Evolutionary conservation across 1,139 yeast genomes (phyloP), one percentile per base, ranked within the genome.

Genomic region (Yamadazyma epiphylla): DNA sequence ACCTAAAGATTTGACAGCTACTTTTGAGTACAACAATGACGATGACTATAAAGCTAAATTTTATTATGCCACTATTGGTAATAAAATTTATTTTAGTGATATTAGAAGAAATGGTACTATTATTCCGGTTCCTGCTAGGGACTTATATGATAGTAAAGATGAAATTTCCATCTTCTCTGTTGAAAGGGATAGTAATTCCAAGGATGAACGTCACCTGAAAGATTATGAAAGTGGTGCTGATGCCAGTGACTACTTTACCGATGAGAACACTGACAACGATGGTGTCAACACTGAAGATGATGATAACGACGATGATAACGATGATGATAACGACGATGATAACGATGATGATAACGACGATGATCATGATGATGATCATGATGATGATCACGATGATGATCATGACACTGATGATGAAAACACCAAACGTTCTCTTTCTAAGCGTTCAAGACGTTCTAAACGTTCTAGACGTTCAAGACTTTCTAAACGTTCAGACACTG

Each of bases 111-210:
- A 24, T 8, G 38, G 38, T 25, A 26, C 11, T 5, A 19, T 14
- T 6, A 36, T 36, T 24, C 27, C 40, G n/a, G 29, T 36, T 26
- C 40, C 40, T 10, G 37, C 36, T 8, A 27, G 22, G 17, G 25
- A 27, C 9, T 34, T 36, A 17, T 23, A 27, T 26, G 16, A 28
- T 6, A 16, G 20, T 13, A 15, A 27, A 13, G 36, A 32, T 5
- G 31, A 31, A n/a, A 29, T 36, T n/a, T 28, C 25, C 7, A 19
- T 36, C 23, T 36, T 27, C 15, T 29, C 38, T n/a, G 40, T 36
- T 21, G 33, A 31, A 15, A 31, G 33, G 24, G 22, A 25, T n/a
- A 27, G 28, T 17, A 19, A 26, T 9, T 21, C 29, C 20, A n/a
- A n/a, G 7, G 31, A 33, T 15, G 12, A 17, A 9, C 15, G 30